Evolutionary conservation across 768 basidiomycete species (phyloP), one percentile per base, ranked within the genome.

Genomic region (Daedaleopsis sinensis): DNA sequence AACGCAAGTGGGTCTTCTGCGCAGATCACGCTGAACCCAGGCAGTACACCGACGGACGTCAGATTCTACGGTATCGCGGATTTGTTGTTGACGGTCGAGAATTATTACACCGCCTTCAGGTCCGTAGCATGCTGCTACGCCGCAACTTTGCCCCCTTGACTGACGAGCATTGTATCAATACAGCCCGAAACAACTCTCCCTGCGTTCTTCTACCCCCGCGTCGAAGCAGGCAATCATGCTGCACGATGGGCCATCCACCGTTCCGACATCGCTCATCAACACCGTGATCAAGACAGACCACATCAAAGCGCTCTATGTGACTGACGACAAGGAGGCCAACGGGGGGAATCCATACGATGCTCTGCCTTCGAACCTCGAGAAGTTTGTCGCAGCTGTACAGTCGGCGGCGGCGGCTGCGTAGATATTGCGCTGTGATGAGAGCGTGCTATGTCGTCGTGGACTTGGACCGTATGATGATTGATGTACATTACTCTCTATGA

Each of bases 221-320:
- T 57, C 62, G 15, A 67, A 78, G 55, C 75, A 78, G 55, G 67
- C 70, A 16, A 71, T 74, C 16, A 65, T 76, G 21, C 61, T 78
- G 18, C 73, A 74, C 36, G 71, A 71, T 23, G 73, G 67, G 18
- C 77, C 76, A 7, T 65, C 67, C 18, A 68, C 60, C 15, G 60
- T 69, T 5, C 70, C 71, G 0, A 57, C 67, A 2, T 59, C 43
- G 18, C 64, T 73, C 15, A 68, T 76, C 35, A 52, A 65, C 27
- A 57, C 63, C 23, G 59, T 76, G 3, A 55, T 69, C 1, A 54
- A 53, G 21, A 58, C 66, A 16, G 63, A 70, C 21, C 65, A 64
- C 2, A 59, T 76, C 15, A 68, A 61, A 18, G 72, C 71, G 18
- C 66, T 72, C 48, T 77, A 73, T 62, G 69, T 76, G 47, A 77